Base-by-base conservation (phyloP, 306 rosid species). In the Lathyrus sativus region DNA sequence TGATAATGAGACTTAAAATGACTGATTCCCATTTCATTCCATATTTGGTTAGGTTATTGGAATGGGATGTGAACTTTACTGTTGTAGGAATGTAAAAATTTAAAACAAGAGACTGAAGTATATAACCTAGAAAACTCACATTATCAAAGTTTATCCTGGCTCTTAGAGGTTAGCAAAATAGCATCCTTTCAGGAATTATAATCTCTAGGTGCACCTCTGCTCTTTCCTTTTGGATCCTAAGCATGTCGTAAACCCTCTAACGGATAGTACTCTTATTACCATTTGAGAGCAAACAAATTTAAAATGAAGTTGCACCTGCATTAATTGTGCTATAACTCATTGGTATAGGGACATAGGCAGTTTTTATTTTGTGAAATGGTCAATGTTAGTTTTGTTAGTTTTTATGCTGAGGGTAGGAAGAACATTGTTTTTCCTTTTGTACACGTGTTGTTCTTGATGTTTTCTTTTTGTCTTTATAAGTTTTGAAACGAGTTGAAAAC, bases 41-140 rank as follows among this genome's bases (percentile, higher is more conserved):
- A 26, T 41, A 65, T n/a, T 22, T 68, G 73, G 18, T 53, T 68
- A 13, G 35, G 24, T 68, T 38, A 38, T 68, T 53, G 28, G 50
- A 67, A 67, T 17, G 13, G 33, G 37, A 19, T 39, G 24, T 7
- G 67, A 15, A 17, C 38, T 60, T 45, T 17, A 15, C 11, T 15
- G n/a, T 35, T 48, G 26, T 61, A 60, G 37, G 62, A 46, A 49
- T 49, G 11, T 17, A 49, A 49, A 49, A 15, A 15, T 17, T 15
- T 7, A 8, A 49, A 49, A 49, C 56, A 49, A 17, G 2, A 15
- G 56, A 49, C 18, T 5, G 28, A 18, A 8, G 9, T 50, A 9
- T 14, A 18, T 17, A 50, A 50, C 29, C 2, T 50, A 17, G 29
- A 18, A 50, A 49, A 50, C 11, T 18, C 56, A 8, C 9, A 24